These are phyloP conservation scores for Trichomonas tenax DNA, from an alignment of 208 protist genomes.

Conservation along the genomic window DNA sequence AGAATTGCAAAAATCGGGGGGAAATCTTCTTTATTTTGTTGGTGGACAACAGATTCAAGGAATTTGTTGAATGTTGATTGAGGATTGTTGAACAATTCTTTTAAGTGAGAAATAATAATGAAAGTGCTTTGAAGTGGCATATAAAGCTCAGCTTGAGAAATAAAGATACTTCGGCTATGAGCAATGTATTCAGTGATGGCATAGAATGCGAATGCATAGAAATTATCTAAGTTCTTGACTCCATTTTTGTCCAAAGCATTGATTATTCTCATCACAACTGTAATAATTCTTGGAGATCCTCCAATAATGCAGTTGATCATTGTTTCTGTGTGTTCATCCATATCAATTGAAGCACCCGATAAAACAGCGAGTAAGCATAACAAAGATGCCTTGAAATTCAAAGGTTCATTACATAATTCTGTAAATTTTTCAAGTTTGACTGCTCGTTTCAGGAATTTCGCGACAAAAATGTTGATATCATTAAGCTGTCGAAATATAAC, in stretches of 20 bases:
- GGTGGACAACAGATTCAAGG: background rate
- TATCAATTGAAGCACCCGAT: background rate
- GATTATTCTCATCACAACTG: background rate
- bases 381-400: background rate
- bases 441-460: background rate
- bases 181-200: background rate
- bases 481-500: background rate
- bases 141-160: background rate
- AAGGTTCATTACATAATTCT: background rate
- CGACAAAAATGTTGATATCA: background rate
- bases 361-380: background rate
- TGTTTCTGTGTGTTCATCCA: background rate
- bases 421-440: background rate
- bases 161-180: background rate
- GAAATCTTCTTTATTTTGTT: background rate
- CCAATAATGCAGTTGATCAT: background rate
- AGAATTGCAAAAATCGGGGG: background rate
- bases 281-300: background rate
- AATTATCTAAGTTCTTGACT: background rate
- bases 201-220: background rate
- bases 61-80: background rate
- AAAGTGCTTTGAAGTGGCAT: background rate
- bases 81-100: background rate
- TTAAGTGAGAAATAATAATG: background rate
- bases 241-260: background rate